Evolutionary conservation across 441 rosid species (phyloP), one percentile per base, ranked within the genome.

Genomic region (Mallotus japonicus): DNA sequence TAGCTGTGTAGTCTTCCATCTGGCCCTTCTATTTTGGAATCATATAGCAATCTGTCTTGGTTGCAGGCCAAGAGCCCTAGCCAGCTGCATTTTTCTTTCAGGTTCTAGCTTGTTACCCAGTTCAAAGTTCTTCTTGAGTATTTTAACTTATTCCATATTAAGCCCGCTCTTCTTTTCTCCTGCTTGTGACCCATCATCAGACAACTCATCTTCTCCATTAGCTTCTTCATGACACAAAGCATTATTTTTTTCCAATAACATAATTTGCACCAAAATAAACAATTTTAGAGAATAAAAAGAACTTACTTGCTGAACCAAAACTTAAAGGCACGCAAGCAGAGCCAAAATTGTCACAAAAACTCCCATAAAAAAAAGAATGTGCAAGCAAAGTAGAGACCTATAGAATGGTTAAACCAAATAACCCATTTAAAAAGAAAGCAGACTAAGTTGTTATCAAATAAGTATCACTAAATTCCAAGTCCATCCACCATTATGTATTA

Each of bases 21-120:
- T 84, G 44, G 99, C 99, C 73, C 97, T 88, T 74, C 99, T 79
- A 80, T 95, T 95, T 67, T 95, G 99, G 77, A 95, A 95, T 97
- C 99, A 95, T 37, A 95, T 92, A 20, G 99, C 99, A 70, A 95
- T 75, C 84, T 95, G 99, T 81, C 94, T 87, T 12, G 97, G 99
- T 59, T 92, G 99, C 70, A 95, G 84, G 44, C 92, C 90, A 42
- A 95, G 89, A 73, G 91, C 94, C 79, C 90, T 87, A 79, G 99
- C 97, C 62, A 95, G 79, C 77, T 95, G 97, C 88, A 91, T 81
- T 87, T 95, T 95, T 76, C 94, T 87, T 85, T 95, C 97, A 13
- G 97, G 97, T 73, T 95, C 97, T 59, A 95, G 97, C 84, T 92
- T 95, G 77, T 95, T 92, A 17, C 96, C 97, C 72, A 89, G 76